These are phyloP conservation scores for Trematosphaeria pertusa DNA, from an alignment of 2,329 filamentous ascomycete genomes.

Conservation along the genomic window DNA sequence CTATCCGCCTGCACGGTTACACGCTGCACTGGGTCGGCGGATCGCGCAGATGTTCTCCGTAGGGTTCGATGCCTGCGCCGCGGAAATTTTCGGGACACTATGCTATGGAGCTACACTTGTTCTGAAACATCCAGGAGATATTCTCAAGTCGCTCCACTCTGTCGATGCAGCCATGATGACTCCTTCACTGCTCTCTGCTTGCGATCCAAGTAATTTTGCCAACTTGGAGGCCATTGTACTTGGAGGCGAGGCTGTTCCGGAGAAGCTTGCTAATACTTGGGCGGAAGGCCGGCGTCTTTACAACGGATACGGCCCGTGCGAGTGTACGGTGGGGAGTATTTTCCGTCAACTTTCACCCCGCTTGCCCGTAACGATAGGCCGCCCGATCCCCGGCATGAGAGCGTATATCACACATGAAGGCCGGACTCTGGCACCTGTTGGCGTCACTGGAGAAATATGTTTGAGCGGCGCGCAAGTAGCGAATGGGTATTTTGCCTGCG, in stretches of 20 bases:
- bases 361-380: background rate
- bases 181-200: background rate
- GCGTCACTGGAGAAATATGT: background rate
- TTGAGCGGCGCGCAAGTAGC: background rate
- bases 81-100: slow-evolving; percentile 48
- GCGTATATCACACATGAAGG: background rate
- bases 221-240: background rate
- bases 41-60: slow-evolving; percentile 50
- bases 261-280: background rate
- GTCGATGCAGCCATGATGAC: background rate
- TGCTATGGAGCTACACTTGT: slow-evolving; percentile 36
- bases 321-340: background rate
- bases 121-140: background rate
- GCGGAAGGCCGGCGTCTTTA: background rate
- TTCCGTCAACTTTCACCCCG: background rate
- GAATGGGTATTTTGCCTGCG: background rate
- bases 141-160: background rate
- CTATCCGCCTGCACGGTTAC: slow-evolving; percentile 40
- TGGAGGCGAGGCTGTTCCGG: background rate
- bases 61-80: slow-evolving; percentile 51
- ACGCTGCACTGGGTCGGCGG: slow-evolving; percentile 35
- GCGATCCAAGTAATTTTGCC: background rate
- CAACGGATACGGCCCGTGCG: background rate
- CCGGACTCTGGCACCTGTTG: background rate
- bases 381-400: background rate